Conservation (phyloP, 768 basidiomycete genomes). For the Lentinus tigrinus region DNA sequence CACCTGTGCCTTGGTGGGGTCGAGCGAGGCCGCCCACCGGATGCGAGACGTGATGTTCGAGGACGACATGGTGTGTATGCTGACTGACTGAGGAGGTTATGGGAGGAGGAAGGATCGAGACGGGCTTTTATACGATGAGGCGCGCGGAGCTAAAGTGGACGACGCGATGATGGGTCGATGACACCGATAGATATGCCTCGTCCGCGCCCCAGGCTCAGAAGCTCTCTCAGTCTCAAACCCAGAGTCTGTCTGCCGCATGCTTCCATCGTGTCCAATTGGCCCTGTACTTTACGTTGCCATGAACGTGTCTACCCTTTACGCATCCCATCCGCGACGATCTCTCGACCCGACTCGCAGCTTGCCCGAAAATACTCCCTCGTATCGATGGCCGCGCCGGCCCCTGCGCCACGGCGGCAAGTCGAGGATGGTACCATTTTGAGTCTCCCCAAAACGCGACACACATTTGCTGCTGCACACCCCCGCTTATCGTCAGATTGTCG, state of each 20-base stretch:
- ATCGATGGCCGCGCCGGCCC: slow-evolving; percentile 16
- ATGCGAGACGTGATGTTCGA: slow-evolving; percentile 67
- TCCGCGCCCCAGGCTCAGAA: background rate
- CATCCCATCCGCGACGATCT: slow-evolving; percentile 8
- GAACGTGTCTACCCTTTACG: slow-evolving; percentile 8
- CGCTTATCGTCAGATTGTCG: background rate
- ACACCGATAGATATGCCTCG: slow-evolving; percentile 15
- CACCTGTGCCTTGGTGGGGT: slow-evolving; percentile 65
- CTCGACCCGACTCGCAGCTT: background rate
- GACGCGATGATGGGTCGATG: slow-evolving; percentile 17
- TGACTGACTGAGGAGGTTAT: slow-evolving; percentile 2
- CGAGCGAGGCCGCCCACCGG: slow-evolving; percentile 88
- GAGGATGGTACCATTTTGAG: slow-evolving; percentile 5
- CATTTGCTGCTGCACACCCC: background rate
- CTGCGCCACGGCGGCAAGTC: slow-evolving; percentile 9
- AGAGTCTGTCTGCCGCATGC: background rate
- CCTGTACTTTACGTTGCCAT: slow-evolving; percentile 5
- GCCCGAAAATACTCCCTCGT: background rate
- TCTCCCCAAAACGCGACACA: slow-evolving; percentile 7
- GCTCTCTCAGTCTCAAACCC: too few species aligned
- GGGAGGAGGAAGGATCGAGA: slow-evolving; percentile 11
- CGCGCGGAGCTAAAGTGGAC: slow-evolving; percentile 19
- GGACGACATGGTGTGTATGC: slow-evolving; percentile 22
- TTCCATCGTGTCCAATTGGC: background rate
- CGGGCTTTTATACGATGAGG: slow-evolving; percentile 8